These are phyloP conservation scores for Calonectria pauciramosa DNA, from an alignment of 2,329 filamentous ascomycete species.

Conservation along the genomic window DNA sequence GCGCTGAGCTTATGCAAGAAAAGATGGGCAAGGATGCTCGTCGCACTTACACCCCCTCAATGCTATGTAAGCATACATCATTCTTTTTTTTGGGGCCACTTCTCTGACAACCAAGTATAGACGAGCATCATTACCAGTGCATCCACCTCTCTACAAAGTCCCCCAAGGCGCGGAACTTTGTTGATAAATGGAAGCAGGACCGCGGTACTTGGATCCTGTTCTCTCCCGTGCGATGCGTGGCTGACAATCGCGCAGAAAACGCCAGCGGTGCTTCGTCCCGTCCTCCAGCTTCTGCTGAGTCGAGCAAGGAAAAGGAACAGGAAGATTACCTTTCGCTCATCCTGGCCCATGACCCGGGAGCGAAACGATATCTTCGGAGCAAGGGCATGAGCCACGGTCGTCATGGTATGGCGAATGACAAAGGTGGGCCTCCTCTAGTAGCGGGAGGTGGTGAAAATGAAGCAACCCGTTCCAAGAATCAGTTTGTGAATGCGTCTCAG, in stretches of 20 bases:
- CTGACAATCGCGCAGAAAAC: conserved; percentile 28
- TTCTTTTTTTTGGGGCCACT: neutral
- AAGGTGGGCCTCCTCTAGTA: neutral
- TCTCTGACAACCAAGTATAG: conserved; percentile 45
- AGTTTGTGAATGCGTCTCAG: neutral
- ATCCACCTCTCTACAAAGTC: conserved; percentile 54
- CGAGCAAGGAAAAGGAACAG: neutral
- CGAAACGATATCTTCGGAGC: conserved; percentile 19
- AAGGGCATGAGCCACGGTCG: neutral
- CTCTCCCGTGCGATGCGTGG: neutral
- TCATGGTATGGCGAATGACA: neutral
- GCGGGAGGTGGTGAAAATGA: neutral
- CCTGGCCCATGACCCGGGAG: conserved; percentile 6
- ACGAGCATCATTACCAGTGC: conserved; percentile 62
- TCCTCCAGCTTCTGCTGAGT: neutral
- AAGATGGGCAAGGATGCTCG: conserved; percentile 52
- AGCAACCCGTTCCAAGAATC: neutral
- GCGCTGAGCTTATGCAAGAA: conserved; percentile 55
- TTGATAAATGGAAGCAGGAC: conserved; percentile 48
- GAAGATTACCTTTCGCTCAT: conserved; percentile 11
- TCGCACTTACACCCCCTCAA: conserved; percentile 55
- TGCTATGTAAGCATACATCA: conserved; percentile 49
- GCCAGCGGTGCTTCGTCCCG: conserved; percentile 17
- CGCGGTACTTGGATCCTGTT: conserved; percentile 31
- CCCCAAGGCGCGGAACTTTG: conserved; percentile 52